These are phyloP conservation scores for Coprinopsis strossmayeri DNA, from an alignment of 768 basidiomycete genomes.

Conservation along the genomic window DNA sequence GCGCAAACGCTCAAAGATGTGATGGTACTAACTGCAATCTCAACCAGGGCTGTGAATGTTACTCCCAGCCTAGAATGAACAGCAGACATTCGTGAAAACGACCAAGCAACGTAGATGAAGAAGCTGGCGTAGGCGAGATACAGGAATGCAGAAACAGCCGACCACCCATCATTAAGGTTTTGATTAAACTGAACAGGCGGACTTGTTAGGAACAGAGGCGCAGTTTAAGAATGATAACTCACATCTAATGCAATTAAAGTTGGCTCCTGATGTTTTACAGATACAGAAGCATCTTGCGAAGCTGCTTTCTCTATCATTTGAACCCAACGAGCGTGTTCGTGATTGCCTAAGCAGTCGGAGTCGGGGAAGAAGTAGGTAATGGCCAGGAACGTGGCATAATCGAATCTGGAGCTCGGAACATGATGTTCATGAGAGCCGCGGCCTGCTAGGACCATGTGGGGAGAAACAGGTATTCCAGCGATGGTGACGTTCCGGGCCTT, in stretches of 20 bases:
- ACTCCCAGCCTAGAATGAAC: constrained; percentile 90
- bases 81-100: constrained; percentile 69
- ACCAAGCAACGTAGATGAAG: constrained; percentile 67
- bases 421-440: constrained; percentile 50
- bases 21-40: constrained; percentile 87
- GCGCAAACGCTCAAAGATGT: constrained; percentile 92
- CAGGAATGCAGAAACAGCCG: constrained; percentile 62
- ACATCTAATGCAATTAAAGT: constrained; percentile 44
- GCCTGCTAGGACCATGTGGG: constrained; percentile 74
- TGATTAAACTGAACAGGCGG: constrained; percentile 38
- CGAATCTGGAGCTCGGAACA: constrained; percentile 40
- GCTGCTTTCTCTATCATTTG: constrained; percentile 40
- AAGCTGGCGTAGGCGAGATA: constrained; percentile 75
- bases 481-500: constrained; percentile 45
- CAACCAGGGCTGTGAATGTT: constrained; percentile 88
- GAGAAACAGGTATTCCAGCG: constrained; percentile 59
- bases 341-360: constrained; percentile 55
- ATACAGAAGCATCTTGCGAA: constrained; percentile 25
- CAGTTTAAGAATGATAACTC: constrained; percentile 12
- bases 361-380: constrained; percentile 82
- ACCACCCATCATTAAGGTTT: constrained; percentile 40
- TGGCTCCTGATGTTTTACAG: constrained; percentile 27
- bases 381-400: constrained; percentile 65
- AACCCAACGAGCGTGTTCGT: constrained; percentile 61
- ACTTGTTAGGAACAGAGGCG: constrained; percentile 7